Evolutionary conservation across 192 early-diverging fungal genomes (phyloP), one percentile per base, ranked within the genome.

Genomic region (Coemansia aciculifera): DNA sequence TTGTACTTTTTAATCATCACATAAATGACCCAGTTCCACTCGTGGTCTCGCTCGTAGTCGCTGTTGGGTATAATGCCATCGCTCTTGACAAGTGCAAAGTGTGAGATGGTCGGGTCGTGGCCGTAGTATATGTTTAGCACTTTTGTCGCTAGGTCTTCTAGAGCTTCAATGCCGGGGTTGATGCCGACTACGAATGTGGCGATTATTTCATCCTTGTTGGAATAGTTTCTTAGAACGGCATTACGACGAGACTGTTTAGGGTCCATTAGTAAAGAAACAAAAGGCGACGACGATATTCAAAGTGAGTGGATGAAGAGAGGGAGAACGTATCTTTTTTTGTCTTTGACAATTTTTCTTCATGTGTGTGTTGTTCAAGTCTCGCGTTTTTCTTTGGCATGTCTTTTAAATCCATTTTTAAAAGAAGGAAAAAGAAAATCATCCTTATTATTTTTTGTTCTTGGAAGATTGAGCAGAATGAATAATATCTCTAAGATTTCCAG

Each of bases 401-500:
- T 36, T 52, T 19, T 36, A 43, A 56, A 52, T 31, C 37, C 3
- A 38, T 6, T 1, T 6, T 38, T 38, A 38, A 42, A 42, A 10
- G 3, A 48, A 37, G 10, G 24, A 36, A 66, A 62, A 34, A 29
- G 24, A 27, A 27, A 27, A 32, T 27, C 48, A 44, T 13, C 49
- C 49, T 51, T 40, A 2, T 12, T 27, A 38, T 40, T 40, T 19
- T 40, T 44, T 46, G 24, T 44, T 51, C 43, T 9, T 24, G 7
- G 34, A 36, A 5, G 34, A 36, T 38, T 68, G 65, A n/a, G 66
- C 57, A 34, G 70, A 66, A 52, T 43, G 67, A 3, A 84, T 56
- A 38, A 84, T 62, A 32, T 84, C 81, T 39, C 71, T 65, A 3
- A 84, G 44, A 43, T 78, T 78, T 0, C 62, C 66, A 1, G 65